Conservation (phyloP, 345 rosid species). For the Erysimum cheiranthoides region DNA sequence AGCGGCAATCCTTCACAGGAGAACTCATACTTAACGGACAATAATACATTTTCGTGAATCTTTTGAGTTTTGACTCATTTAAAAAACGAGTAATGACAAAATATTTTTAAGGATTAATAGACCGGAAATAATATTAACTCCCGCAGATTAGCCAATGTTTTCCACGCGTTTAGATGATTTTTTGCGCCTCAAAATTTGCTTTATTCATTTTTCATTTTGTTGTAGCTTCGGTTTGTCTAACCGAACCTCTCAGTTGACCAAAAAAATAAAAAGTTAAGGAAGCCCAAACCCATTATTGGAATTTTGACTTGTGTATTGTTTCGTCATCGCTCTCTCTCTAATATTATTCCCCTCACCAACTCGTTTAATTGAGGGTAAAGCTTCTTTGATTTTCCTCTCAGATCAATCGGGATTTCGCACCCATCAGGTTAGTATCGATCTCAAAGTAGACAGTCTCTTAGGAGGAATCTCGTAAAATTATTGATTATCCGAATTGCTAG, state of each 20-base stretch:
- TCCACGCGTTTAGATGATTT: too few relatives aligned
- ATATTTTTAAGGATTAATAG: too few relatives aligned
- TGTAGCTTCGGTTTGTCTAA: conserved; percentile 32
- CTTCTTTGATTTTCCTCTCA: neutral
- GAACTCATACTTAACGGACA: too few relatives aligned
- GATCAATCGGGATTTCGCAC: neutral
- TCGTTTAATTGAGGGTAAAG: neutral
- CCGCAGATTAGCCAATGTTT: too few relatives aligned
- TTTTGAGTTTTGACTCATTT: too few relatives aligned
- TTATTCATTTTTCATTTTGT: neutral
- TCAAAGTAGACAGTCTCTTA: neutral
- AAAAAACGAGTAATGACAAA: too few relatives aligned
- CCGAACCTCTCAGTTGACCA: neutral
- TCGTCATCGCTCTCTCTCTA: neutral
- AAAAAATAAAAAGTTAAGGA: neutral
- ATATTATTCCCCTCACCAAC: neutral
- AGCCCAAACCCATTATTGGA: conserved; percentile 31
- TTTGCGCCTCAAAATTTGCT: too few relatives aligned
- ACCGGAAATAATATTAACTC: too few relatives aligned
- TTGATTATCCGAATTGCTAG: neutral
- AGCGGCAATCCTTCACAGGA: neutral
- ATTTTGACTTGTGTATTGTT: conserved; percentile 19
- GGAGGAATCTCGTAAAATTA: neutral
- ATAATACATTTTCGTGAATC: too few relatives aligned
- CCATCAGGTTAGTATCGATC: conserved; percentile 27